These are phyloP conservation scores for Fusarium sacchari DNA, from an alignment of 2,329 filamentous ascomycete genomes.

Conservation along the genomic window DNA sequence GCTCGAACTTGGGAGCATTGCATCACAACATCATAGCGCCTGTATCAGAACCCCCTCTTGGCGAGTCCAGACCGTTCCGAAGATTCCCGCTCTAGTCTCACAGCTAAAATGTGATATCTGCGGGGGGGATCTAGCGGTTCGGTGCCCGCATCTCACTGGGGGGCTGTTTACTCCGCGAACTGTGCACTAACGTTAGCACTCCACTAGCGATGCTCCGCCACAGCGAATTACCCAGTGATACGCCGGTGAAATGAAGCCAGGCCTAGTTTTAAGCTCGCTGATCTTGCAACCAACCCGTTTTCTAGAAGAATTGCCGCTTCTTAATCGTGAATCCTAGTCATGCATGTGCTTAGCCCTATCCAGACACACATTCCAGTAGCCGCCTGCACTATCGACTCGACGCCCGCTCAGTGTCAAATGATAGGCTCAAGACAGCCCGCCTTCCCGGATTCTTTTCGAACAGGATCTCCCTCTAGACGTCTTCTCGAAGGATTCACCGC, in stretches of 20 bases:
- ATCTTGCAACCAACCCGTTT: background rate
- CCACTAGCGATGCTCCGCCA: background rate
- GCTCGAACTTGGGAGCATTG: background rate
- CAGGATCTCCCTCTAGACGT: background rate
- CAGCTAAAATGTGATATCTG: background rate
- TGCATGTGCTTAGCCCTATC: background rate
- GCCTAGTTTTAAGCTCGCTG: background rate
- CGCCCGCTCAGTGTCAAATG: background rate
- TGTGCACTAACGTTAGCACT: background rate
- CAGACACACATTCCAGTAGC: background rate
- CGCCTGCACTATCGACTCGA: background rate
- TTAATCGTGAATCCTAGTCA: background rate
- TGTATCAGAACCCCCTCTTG: background rate
- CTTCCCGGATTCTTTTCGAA: background rate
- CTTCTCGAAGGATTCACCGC: constrained; percentile 9
- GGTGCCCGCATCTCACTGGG: background rate
- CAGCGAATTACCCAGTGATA: background rate
- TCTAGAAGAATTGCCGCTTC: background rate
- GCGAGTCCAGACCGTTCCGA: constrained; percentile 7
- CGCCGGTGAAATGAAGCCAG: background rate
- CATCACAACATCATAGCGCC: background rate
- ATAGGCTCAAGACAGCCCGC: background rate
- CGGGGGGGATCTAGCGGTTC: constrained; percentile 7
- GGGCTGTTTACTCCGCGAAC: background rate
- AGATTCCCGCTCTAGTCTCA: background rate